Conservation (phyloP, 2,329 filamentous ascomycete species). For the Fusarium acutatum region DNA sequence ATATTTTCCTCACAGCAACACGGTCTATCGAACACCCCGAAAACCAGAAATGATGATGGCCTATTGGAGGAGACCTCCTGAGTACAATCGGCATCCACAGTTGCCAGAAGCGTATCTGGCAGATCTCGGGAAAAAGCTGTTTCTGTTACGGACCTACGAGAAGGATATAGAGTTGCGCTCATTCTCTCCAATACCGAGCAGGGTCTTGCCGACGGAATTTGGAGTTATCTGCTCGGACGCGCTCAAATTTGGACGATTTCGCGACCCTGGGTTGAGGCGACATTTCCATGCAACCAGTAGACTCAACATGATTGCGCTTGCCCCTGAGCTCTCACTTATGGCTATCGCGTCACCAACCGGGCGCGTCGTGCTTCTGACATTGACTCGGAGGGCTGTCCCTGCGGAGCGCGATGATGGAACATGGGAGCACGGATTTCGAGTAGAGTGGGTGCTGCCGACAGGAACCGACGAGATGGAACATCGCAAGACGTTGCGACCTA, state of each 20-base stretch:
- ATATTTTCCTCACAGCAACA: constrained; percentile 48
- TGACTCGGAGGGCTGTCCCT: constrained; percentile 47
- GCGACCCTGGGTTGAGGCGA: constrained; percentile 26
- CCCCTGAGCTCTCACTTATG: constrained; percentile 76
- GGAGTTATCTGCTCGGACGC: constrained; percentile 45
- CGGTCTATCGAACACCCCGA: constrained; percentile 24
- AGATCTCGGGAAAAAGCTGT: constrained; percentile 28
- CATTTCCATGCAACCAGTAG: constrained; percentile 48
- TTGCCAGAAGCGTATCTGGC: constrained; percentile 8
- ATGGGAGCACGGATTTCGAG: constrained; percentile 57
- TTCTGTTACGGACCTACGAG: constrained; percentile 59
- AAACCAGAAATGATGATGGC: constrained; percentile 15
- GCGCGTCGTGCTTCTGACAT: constrained; percentile 70
- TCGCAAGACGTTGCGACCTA: constrained; percentile 56
- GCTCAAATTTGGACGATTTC: constrained; percentile 40
- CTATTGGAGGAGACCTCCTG: constrained; percentile 32
- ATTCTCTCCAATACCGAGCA: constrained; percentile 36
- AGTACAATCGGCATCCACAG: constrained; percentile 23
- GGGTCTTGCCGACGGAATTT: constrained; percentile 36
- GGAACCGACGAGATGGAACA: constrained; percentile 54
- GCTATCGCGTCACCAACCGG: constrained; percentile 74
- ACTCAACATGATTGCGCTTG: constrained; percentile 68
- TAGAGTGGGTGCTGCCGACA: constrained; percentile 63
- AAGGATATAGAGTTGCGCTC: constrained; percentile 58
- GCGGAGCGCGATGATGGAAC: constrained; percentile 29